Evolutionary conservation across 2,329 filamentous ascomycete species (phyloP).

Genomic region (Alternaria consortialis): DNA sequence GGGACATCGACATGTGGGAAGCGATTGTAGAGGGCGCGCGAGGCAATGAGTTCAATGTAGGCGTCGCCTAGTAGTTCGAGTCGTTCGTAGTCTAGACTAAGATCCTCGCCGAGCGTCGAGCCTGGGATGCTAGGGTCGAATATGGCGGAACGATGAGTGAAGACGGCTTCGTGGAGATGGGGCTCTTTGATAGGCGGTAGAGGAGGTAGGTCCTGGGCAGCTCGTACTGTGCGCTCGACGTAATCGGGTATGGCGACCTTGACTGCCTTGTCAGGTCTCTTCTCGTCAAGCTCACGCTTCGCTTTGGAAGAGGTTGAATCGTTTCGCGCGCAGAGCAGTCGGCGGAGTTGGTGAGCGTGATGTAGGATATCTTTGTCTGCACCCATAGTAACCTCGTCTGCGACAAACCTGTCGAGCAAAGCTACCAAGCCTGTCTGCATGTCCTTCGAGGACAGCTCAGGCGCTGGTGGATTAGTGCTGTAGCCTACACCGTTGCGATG

Average conservation of each 20-base stretch:
- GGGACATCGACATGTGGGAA: slow-evolving; percentile 73
- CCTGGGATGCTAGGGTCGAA: slow-evolving; percentile 28
- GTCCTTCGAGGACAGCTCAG: slow-evolving; percentile 32
- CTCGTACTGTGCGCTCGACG: slow-evolving; percentile 34
- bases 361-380: slow-evolving; percentile 40
- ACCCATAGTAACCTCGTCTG: slow-evolving; percentile 33
- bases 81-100: slow-evolving; percentile 71
- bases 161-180: slow-evolving; percentile 68
- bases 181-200: slow-evolving; percentile 70
- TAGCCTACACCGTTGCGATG: slow-evolving; percentile 8
- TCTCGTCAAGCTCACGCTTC: slow-evolving; percentile 52
- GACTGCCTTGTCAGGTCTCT: slow-evolving; percentile 32
- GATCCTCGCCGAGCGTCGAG: slow-evolving; percentile 28
- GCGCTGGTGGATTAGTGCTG: not conserved
- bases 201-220: slow-evolving; percentile 59
- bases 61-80: slow-evolving; percentile 91
- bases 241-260: slow-evolving; percentile 39
- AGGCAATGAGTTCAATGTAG: slow-evolving; percentile 80
- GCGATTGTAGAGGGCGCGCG: slow-evolving; percentile 76
- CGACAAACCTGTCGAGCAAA: slow-evolving; percentile 42
- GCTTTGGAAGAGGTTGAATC: slow-evolving; percentile 60
- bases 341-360: slow-evolving; percentile 40
- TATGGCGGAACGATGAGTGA: slow-evolving; percentile 66
- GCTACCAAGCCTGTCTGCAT: slow-evolving; percentile 43
- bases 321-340: slow-evolving; percentile 34